These are phyloP conservation scores for Penicillium sp. DNA, from an alignment of 2,329 filamentous ascomycete species.

Conservation along the genomic window DNA sequence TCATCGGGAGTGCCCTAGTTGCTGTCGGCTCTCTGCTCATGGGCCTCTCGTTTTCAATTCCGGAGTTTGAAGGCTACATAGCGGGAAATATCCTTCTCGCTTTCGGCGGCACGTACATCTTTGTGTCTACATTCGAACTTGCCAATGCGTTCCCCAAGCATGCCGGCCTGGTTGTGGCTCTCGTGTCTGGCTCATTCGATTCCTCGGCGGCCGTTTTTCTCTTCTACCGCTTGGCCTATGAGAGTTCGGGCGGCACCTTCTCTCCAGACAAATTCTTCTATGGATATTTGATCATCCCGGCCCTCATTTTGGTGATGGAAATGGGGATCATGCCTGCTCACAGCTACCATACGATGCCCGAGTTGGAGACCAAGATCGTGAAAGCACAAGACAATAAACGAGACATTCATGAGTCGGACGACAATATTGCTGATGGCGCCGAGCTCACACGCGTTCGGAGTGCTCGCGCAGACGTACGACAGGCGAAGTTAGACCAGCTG, in stretches of 20 bases:
- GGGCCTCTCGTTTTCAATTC: constrained; percentile 66
- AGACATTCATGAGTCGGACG: constrained; percentile 52
- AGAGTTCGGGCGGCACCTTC: constrained; percentile 50
- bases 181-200: constrained; percentile 82
- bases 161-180: constrained; percentile 74
- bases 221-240: constrained; percentile 73
- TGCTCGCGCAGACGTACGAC: constrained; percentile 63
- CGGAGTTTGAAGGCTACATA: constrained; percentile 72
- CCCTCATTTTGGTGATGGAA: constrained; percentile 66
- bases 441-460: constrained; percentile 54
- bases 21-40: constrained; percentile 71
- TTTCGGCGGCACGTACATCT: constrained; percentile 77
- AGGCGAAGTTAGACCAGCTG: constrained; percentile 69
- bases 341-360: constrained; percentile 78
- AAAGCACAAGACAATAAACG: constrained; percentile 41
- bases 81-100: constrained; percentile 75
- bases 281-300: constrained; percentile 71
- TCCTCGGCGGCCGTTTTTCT: constrained; percentile 79
- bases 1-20: constrained; percentile 70
- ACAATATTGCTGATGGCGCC: constrained; percentile 55
- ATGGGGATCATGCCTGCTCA: constrained; percentile 70
- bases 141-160: constrained; percentile 79
- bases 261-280: constrained; percentile 70
- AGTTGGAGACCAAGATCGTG: constrained; percentile 73
- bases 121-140: constrained; percentile 80